Base-by-base conservation (phyloP, 805 yeast genomes). In the Sugiyamaella americana region DNA sequence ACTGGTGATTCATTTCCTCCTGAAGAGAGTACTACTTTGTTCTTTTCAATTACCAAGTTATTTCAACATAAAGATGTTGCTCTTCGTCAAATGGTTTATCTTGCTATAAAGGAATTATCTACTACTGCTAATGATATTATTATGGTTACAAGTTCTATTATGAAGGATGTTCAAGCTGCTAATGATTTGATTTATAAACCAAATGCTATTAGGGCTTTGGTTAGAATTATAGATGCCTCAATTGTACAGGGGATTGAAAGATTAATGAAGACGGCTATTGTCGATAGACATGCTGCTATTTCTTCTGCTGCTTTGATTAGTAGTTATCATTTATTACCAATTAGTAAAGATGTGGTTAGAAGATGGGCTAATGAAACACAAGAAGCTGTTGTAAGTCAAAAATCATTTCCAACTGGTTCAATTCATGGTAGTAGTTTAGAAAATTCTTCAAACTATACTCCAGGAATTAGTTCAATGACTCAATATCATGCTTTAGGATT, bases 91-190 rank as follows among this genome's bases (percentile, higher is more conserved):
- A 77, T 86, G 71, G 95, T 91, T 16, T 93, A 91, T 62, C 73
- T 93, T 64, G 91, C 96, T 13, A 88, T 91, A 66, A 93, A 93
- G 70, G 97, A 91, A 66, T 76, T 93, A 52, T 78, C 91, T 42
- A 68, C 82, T 17, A 77, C 84, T 52, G 87, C 96, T 18, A 86
- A 87, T 56, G 97, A 93, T 66, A 87, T 88, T 48, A 76, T 93
- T 66, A 93, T 93, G 98, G 97, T 91, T 22, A 93, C 98, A 22
- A 87, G 96, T 2, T 88, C 96, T 22, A 89, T 93, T 62, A 93
- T 93, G 97, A 89, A 89, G 69, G 98, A 93, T 69, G 87, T 93
- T 46, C 97, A 94, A 69, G 82, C 81, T 55, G 91, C 91, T 48
- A 59, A 61, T 48, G 94, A 87, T 50, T 71, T 79, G 53, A 71